Base-by-base conservation (phyloP, 2,329 filamentous ascomycete genomes). In the Atkinsonella texensis region DNA sequence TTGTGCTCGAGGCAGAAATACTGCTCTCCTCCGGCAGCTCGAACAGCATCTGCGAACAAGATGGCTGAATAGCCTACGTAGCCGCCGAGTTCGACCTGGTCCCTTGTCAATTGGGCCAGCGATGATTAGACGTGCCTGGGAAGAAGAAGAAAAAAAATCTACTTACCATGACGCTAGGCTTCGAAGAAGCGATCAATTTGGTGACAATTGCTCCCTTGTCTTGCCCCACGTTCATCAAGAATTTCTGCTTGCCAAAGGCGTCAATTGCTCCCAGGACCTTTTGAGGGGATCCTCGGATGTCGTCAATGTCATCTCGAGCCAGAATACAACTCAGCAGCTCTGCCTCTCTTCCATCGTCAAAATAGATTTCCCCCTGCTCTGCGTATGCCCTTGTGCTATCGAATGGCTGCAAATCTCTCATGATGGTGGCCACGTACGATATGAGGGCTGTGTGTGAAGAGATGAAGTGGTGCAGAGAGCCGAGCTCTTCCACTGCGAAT, bases 31-130 rank as follows among this genome's bases (percentile, higher is more conserved):
- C 83, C 84, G 3, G 75, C 76, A 48, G 75, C 73, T 53, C 77
- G 77, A 15, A 87, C 70, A 0, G 83, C 82, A 38, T 80, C 74
- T 44, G 79, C 85, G 61, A 90, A 91, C 1, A 89, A 73, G 53
- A 93, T 81, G 53, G 83, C 83, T 0, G 87, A 91, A 70, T 93
- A 93, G 42, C 87, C 87, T 18, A 89, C 76, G 65, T 91, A 93
- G 47, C 85, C 84, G 46, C 88, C 87, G 0, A 93, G 74, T 63
- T 94, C 87, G 46, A 91, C 48, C 48, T 49, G 31, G 15, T 3
- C 38, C n/a, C 5, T n/a, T 7, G 4, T 9, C 35, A 38, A 38
- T 38, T 38, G 11, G 4, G 35, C 28, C 28, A 28, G 4, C 28
- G 28, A 28, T 28, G 2, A 7, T 8, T 8, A 28, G 28, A 28